Evolutionary conservation across 306 rosid genomes (phyloP), one percentile per base, ranked within the genome.

Genomic region (Cajanus cajan): DNA sequence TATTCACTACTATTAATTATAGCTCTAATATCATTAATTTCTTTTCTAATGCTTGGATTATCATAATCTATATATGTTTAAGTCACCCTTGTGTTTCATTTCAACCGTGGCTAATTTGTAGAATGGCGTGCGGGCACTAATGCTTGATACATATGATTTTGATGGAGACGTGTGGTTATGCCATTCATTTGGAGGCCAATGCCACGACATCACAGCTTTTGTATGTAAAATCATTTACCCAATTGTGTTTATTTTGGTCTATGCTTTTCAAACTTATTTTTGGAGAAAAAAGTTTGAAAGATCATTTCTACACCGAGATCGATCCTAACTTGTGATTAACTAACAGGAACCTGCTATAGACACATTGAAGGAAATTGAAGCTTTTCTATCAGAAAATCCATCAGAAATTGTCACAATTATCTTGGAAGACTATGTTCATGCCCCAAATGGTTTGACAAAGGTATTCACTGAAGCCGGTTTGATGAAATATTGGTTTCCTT

Each of bases 131-230:
- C 87, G 98, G 13, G 94, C 39, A 52, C 77, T 94, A 14, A 89
- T 94, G 97, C 85, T 94, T 3, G 98, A 94, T 71, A 89, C 97
- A 2, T 94, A 94, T 58, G 98, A 94, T 78, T 94, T 89, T 54
- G 54, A 87, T 1, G 95, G 88, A 57, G 92, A 82, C 34, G 92
- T 94, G 3, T 94, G 98, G 98, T 39, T 94, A 77, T 94, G 98
- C 83, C 98, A 94, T 85, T 94, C 98, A 34, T 89, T 87, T 51
- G 78, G 82, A 37, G 96, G 98, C 28, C 43, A 90, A 47, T 94
- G 98, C 61, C 39, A 83, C 76, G 88, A 84, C 82, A 19, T 54
- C 61, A 92, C 98, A 16, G 98, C 98, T 52, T 94, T 94, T 85
- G 98, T 94, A 89, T 2, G 98, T 84, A 47, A 55, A 69, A 21